phyloP scores from a whole-genome alignment of 2,329 filamentous ascomycete genomes.

The Botrytis medusae region DNA sequence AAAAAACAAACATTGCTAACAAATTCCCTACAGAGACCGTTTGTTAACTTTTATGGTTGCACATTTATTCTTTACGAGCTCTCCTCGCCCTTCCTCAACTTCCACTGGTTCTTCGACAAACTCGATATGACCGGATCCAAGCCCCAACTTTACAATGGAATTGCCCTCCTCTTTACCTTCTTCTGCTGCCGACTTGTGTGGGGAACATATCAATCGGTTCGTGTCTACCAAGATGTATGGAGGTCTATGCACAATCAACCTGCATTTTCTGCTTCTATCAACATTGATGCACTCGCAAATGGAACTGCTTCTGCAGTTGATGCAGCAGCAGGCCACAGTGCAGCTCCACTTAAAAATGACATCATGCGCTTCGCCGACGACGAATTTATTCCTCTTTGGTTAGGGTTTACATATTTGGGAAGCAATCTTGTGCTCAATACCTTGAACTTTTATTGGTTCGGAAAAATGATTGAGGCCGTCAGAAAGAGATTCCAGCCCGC shows the following conservation, averaged over 20 bases:
- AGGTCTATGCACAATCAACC: slow-evolving; percentile 51
- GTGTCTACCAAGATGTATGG: slow-evolving; percentile 71
- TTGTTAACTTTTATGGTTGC: slow-evolving; percentile 78
- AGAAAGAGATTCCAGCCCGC: slow-evolving; percentile 69
- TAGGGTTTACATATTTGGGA: slow-evolving; percentile 64
- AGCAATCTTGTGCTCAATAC: slow-evolving; percentile 72
- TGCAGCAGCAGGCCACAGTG: slow-evolving; percentile 35
- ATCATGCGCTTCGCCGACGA: slow-evolving; percentile 53
- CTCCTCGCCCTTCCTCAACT: slow-evolving; percentile 79
- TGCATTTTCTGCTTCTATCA: slow-evolving; percentile 36
- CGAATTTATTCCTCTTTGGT: slow-evolving; percentile 65
- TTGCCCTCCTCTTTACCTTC: slow-evolving; percentile 70
- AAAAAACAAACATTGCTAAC: background rate
- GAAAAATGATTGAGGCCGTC: slow-evolving; percentile 81
- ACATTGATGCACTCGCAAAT: slow-evolving; percentile 40
- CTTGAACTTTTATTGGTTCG: slow-evolving; percentile 83
- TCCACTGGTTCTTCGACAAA: slow-evolving; percentile 93
- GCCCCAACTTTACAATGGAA: slow-evolving; percentile 74
- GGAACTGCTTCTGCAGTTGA: slow-evolving; percentile 42
- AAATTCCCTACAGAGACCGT: slow-evolving; percentile 61
- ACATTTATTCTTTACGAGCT: slow-evolving; percentile 87
- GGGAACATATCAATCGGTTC: slow-evolving; percentile 70
- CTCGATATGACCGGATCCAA: slow-evolving; percentile 73
- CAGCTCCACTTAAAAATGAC: slow-evolving; percentile 38
- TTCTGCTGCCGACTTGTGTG: slow-evolving; percentile 76